Base-by-base conservation (phyloP, 2,329 filamentous ascomycete genomes). In the Pseudocercospora ulei region DNA sequence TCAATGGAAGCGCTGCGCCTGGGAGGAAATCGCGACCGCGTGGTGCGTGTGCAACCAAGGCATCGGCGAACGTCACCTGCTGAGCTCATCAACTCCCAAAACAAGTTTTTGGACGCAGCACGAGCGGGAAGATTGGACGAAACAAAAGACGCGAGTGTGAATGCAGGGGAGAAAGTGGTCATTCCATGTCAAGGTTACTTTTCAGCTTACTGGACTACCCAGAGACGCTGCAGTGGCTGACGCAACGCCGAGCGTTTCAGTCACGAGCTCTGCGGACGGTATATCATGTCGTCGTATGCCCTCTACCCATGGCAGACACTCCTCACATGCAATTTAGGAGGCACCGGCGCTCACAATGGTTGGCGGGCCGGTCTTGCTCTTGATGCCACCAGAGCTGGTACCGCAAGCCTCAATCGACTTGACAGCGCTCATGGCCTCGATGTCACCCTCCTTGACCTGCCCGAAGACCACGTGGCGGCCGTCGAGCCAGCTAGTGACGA, bases 401-500 rank as follows among this genome's bases (percentile, higher is more conserved):
- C 76, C 75, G 53, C 68, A 67, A 37, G 65, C 65, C 67, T 80
- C 75, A 49, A 80, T 72, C 48, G 68, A 65, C 62, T 68, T 68
- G 59, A 80, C 70, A 43, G 74, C 56, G 46, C 65, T 58, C 61
- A 70, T 66, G 53, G 70, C 75, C 30, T 65, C 63, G 3, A 57
- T 55, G 44, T 76, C 73, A 48, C 69, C 69, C 16, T 62, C 56
- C 18, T 62, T 56, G 47, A 87, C 80, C 68, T 82, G 71, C 61
- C 83, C 84, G 67, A 87, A 87, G 61, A 86, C 82, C 65, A 86
- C 81, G 72, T 90, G 83, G 64, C 80, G 80, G 60, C 75, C 76
- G 63, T 90, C 74, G 54, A 90, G 72, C 75, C 75, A 79, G 46
- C 65, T 68, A 58, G 76, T 79, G 51, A 73, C 68, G 56, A 76